Base-by-base conservation (phyloP, 176 grass and related monocot genomes). In the Eremochloa ophiuroides region DNA sequence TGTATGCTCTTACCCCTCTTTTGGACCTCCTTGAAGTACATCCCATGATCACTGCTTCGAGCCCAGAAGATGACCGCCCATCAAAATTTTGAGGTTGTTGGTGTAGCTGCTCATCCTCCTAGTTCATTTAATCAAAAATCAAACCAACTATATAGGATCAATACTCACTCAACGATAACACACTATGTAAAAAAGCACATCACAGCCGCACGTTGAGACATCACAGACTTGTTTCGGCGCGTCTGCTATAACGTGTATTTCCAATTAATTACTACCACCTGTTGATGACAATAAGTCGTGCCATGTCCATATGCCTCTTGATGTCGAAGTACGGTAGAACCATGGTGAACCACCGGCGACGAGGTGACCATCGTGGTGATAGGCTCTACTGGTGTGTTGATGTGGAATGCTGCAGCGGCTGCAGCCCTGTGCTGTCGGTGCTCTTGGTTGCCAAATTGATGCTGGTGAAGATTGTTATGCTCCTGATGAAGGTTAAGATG, bases 21-120 rank as follows among this genome's bases (percentile, higher is more conserved):
- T 82, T 93, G 12, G 76, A 61, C 60, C 86, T 88, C 53, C 90
- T 72, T 43, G 92, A 75, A 47, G 90, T 93, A 77, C 88, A 98
- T 35, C 88, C 85, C 84, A 87, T 91, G 56, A 98, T 89, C 60
- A 98, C 77, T 58, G 89, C 96, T 70, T 98, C 92, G 20, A 98
- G 80, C 17, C 88, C 85, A 82, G 93, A 81, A 39, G 90, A 63
- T 14, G 88, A 80, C 41, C 80, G 75, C 3, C 81, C 79, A 31
- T 89, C 88, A 43, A 91, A 84, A 78, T 89, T 87, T n/a, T 83
- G 66, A 30, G 84, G 63, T 74, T 89, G 84, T 78, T 89, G 84
- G 68, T 86, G 79, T 50, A 66, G 67, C 23, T 8, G 59, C 61
- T 78, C 63, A 11, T 83, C 88, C 74, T 78, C 88, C 88, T 90